Base-by-base conservation (phyloP, 2,329 filamentous ascomycete genomes). In the Arthroderma sp. region DNA sequence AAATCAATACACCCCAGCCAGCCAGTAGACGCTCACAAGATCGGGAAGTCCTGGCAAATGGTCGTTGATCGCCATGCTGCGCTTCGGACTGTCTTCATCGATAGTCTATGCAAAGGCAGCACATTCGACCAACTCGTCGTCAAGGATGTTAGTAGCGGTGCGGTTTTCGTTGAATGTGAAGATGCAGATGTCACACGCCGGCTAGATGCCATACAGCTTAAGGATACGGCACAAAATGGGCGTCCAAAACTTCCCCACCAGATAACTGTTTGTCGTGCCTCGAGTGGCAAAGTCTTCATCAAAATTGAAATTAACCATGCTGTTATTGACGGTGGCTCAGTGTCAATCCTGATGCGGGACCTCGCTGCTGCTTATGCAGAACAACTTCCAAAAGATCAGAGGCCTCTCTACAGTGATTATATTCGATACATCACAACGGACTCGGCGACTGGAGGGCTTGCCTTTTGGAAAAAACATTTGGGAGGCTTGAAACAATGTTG, bases 291-390 rank as follows among this genome's bases (percentile, higher is more conserved):
- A 38, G 50, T 68, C 0, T 58, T 62, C 46, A 59, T 64, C 40
- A 63, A 64, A 39, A 53, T 70, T 10, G 67, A 70, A 39, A 63
- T 71, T 40, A 69, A 62, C 49, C 68, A 71, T 49, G 63, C 63
- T 10, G 63, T 71, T 45, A 64, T 60, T 43, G 68, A 71, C 49
- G 68, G 68, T 1, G 62, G 59, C 11, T 70, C 68, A 0, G 61
- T 69, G 28, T 58, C 63, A 4, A 63, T 68, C 43, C 51, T 70
- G 27, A 53, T 68, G n/a, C 54, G 56, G 6, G 68, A 70, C 45
- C 54, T 70, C 1, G 56, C 55, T 5, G 50, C 54, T 2, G 64
- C 61, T 4, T 69, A 70, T 8, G 48, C 50, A 32, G 37, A 46
- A 8, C 36, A 41, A 27, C 46, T 52, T 9, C 31, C 46, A 38